Percentiles rank a stretch among this genome's conserved stretches.
Evolutionary conservation across 2,329 filamentous ascomycete species (phyloP).

Genomic region (Penicillium occitanis): DNA sequence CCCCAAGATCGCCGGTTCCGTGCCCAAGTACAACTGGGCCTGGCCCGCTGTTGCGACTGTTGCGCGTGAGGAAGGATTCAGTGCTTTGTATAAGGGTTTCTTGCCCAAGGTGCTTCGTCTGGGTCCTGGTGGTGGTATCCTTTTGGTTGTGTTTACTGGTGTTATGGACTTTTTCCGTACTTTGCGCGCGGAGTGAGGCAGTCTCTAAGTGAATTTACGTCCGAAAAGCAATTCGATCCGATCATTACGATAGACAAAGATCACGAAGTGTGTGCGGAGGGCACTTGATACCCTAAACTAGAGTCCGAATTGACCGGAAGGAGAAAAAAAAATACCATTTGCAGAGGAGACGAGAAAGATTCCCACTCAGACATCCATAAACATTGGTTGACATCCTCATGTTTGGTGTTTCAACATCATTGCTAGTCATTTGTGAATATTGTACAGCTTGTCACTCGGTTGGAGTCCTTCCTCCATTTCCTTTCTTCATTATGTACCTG

Average conservation of each 20-base stretch:
- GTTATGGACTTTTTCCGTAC: conserved; percentile 80
- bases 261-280: neutral
- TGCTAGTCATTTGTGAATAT: neutral
- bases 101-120: conserved; percentile 85
- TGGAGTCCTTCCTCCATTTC: neutral
- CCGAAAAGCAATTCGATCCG: conserved; percentile 3
- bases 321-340: neutral
- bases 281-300: conserved; percentile 5
- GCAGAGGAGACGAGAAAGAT: neutral
- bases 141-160: conserved; percentile 51
- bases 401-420: neutral
- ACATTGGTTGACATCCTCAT: neutral
- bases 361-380: neutral
- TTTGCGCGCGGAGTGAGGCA: conserved; percentile 50
- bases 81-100: conserved; percentile 96
- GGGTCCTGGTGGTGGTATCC: conserved; percentile 66
- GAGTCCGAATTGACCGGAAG: neutral
- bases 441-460: neutral
- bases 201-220: neutral
- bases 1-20: conserved; percentile 72
- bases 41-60: conserved; percentile 84
- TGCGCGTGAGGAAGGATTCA: conserved; percentile 88
- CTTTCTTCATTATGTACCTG: neutral
- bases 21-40: conserved; percentile 98
- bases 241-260: neutral